Evolutionary conservation across 768 basidiomycete species (phyloP), one percentile per base, ranked within the genome.

Genomic region (Amanita rimosa): DNA sequence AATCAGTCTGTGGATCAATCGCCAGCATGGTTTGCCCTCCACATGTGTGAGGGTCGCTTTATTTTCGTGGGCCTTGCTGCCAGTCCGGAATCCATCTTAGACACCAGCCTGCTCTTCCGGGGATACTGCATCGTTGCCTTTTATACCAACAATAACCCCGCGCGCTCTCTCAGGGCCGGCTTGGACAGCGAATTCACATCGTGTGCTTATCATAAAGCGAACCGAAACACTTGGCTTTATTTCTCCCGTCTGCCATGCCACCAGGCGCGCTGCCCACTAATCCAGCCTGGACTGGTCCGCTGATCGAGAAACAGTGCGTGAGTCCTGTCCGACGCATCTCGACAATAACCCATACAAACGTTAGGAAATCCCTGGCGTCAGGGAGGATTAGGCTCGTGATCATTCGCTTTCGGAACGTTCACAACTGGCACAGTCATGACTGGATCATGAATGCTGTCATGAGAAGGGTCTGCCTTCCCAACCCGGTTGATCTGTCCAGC

Each of bases 1-100:
- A 60, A 62, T 62, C 56, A 53, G 52, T 64, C 64, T 67, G 68
- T 69, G 65, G 67, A 69, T 68, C 68, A 64, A 55, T 55, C 56
- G 40, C 55, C 48, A 50, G 53, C 54, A 54, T 59, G 53, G 55
- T 50, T 34, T 53, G 53, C 44, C 50, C 40, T 52, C 54, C 50
- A 55, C 65, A 66, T 67, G 65, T 67, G 61, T 61, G 60, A 62
- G 58, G 46, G 52, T 58, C 52, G 52, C 42, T 49, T 55, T 64
- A 64, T 65, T 62, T 63, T 61, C 55, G 56, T 62, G n/a, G n/a
- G n/a, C n/a, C n/a, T 54, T 51, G 51, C 56, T 59, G 58, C 57
- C 58, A 61, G 54, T 53, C 58, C 58, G 63, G 62, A 67, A 60
- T 58, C 58, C 56, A 59, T 59, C 58, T 62, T 62, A 60, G 64